Base-by-base conservation (phyloP, 257 asterid genomes). In the Scutellaria galericulata region DNA sequence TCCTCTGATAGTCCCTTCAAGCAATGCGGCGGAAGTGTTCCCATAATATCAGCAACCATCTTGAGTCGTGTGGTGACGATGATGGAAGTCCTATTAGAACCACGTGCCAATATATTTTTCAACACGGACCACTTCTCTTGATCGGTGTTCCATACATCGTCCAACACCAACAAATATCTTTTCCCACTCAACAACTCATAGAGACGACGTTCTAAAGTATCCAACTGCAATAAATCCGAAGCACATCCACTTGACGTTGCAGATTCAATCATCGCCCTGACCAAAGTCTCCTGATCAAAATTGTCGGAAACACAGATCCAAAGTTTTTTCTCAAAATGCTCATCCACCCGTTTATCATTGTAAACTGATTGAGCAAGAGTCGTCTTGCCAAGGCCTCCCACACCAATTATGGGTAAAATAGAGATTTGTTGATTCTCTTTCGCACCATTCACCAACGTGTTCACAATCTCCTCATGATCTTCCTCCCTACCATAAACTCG, bases 381-480 rank as follows among this genome's bases (percentile, higher is more conserved):
- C 18, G 18, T 18, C 18, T 18, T 18, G 18, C 18, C 18, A 18
- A 18, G 18, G 18, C 18, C 18, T 18, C 18, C 18, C 18, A 18
- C 18, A 18, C 18, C 18, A 57, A 81, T 22, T 51, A 81, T 44
- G 11, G 79, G 82, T 7, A 73, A 37, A 10, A 81, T 42, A 3
- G 72, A 52, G 59, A 70, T 46, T 15, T 24, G 45, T 44, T 71
- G 73, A 40, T 7, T 7, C 24, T 56, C 77, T 4, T 8, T 66
- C 0, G 42, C 59, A 7, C 59, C 31, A 13, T 78, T 67, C 55
- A 44, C 70, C 82, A 75, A 66, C 45, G 75, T 61, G 7, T 72
- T 57, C 1, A 82, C 79, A n/a, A 82, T 82, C 60, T 72, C 58
- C 41, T 70, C 74, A 11, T n/a, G 62, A 13, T 82, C 81, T 12